Evolutionary conservation across 225 moss, liverwort and hornwort species (phyloP).

Genomic region (Bryum argenteum): DNA sequence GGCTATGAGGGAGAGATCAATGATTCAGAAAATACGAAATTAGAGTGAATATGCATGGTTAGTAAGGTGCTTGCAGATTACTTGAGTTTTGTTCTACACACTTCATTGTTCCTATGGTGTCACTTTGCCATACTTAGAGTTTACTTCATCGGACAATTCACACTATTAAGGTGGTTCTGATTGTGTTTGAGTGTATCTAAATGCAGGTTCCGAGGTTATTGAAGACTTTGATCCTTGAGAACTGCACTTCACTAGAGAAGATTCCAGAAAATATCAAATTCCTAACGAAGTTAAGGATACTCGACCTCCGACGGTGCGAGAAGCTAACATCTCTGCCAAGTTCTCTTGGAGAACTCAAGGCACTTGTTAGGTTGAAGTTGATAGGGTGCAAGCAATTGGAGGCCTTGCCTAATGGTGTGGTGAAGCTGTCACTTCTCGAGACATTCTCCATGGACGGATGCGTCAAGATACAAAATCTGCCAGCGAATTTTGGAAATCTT

Average conservation of each 20-base stretch:
- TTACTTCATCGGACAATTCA: too few relatives aligned
- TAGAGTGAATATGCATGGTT: too few relatives aligned
- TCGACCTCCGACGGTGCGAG: slow-evolving; percentile 44
- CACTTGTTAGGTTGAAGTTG: slow-evolving; percentile 32
- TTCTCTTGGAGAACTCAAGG: slow-evolving; percentile 23
- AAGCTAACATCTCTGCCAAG: slow-evolving; percentile 14
- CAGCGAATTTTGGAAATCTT: slow-evolving; percentile 29
- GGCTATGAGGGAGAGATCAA: too few relatives aligned
- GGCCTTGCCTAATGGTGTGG: slow-evolving; percentile 23
- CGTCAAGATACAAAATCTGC: slow-evolving; percentile 21
- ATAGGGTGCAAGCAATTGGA: slow-evolving; percentile 35
- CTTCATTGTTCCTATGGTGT: too few relatives aligned
- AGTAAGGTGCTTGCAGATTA: too few relatives aligned
- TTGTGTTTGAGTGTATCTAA: too few relatives aligned
- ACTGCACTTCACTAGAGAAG: slow-evolving; percentile 34
- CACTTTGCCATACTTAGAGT: too few relatives aligned
- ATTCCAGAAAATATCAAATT: slow-evolving; percentile 33
- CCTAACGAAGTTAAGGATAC: slow-evolving; percentile 19
- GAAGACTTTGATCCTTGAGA: slow-evolving; percentile 23
- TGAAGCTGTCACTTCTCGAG: slow-evolving; percentile 27
- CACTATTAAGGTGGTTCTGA: neutral
- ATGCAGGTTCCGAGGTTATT: slow-evolving; percentile 33
- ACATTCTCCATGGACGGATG: slow-evolving; percentile 28
- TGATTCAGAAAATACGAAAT: too few relatives aligned
- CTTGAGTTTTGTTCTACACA: too few relatives aligned